Evolutionary conservation across 2,329 filamentous ascomycete species (phyloP).

Genomic region (Phaeoacremonium minimum): DNA sequence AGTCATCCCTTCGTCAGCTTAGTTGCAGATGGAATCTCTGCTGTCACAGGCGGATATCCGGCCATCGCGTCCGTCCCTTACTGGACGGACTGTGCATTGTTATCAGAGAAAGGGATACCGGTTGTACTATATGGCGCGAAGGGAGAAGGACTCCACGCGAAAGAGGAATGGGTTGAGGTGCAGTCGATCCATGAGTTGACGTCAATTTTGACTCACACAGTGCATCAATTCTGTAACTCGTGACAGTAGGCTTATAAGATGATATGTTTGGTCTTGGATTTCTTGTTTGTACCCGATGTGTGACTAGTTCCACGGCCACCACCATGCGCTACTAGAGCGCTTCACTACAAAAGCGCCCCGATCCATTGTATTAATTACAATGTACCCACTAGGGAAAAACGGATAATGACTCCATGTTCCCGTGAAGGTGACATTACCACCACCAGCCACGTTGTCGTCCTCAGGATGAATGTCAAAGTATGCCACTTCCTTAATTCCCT

Average conservation of each 20-base stretch:
- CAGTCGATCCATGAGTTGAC: conserved; percentile 32
- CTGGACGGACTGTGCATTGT: conserved; percentile 48
- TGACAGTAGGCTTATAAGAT: no score
- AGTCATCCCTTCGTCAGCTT: conserved; percentile 35
- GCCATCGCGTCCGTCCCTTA: conserved; percentile 25
- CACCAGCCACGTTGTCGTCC: conserved; percentile 33
- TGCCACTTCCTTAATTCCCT: conserved; percentile 33
- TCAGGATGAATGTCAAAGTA: conserved; percentile 45
- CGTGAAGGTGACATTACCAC: conserved; percentile 28
- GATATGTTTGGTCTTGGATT: no score
- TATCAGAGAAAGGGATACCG: conserved; percentile 38
- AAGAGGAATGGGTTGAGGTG: conserved; percentile 44
- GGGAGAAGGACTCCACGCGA: conserved; percentile 44
- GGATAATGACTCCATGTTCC: conserved; percentile 41
- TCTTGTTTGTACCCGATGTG: no score
- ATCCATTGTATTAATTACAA: conserved; percentile 46
- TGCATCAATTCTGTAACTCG: no score
- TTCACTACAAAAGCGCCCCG: conserved; percentile 32
- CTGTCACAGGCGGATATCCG: conserved; percentile 19
- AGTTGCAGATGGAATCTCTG: conserved; percentile 19
- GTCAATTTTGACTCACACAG: conserved; percentile 18
- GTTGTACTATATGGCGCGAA: conserved; percentile 40
- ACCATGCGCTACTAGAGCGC: no score
- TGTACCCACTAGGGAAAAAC: conserved; percentile 28
- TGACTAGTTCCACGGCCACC: no score